phyloP scores from a whole-genome alignment of 257 asterid genomes.

The Scutellaria baicalensis region DNA sequence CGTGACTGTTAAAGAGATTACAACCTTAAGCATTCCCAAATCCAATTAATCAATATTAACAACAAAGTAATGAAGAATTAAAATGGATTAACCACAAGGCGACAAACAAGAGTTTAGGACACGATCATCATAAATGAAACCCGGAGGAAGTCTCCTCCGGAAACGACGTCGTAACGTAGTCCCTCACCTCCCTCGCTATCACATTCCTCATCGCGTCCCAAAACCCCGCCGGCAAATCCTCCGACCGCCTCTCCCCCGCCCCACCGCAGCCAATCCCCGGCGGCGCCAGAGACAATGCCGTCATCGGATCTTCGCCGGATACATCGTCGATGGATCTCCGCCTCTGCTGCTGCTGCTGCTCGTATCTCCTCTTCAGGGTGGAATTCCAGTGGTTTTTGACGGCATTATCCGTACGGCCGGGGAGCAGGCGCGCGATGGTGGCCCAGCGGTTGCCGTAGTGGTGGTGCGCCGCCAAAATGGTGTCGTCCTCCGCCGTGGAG shows the following conservation, averaged over 20 bases:
- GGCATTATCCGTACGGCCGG: constrained; percentile 88
- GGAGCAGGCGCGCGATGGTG: constrained; percentile 73
- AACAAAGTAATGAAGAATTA: neutral
- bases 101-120: neutral
- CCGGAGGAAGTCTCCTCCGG: constrained; percentile 41
- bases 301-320: constrained; percentile 66
- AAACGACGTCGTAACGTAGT: constrained; percentile 62
- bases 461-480: constrained; percentile 59
- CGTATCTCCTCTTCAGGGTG: constrained; percentile 44
- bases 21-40: constrained; percentile 7
- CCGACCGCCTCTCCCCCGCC: constrained; percentile 28
- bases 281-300: constrained; percentile 63
- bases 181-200: constrained; percentile 68
- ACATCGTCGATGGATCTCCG: neutral
- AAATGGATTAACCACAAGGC: constrained; percentile 8
- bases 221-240: constrained; percentile 42
- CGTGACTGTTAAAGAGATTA: neutral
- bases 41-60: constrained; percentile 4
- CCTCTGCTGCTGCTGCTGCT: neutral
- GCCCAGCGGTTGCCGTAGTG: constrained; percentile 81
- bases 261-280: constrained; percentile 44
- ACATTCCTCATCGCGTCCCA: constrained; percentile 78
- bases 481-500: constrained; percentile 57
- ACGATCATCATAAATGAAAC: constrained; percentile 26
- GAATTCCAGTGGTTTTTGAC: constrained; percentile 85